Conservation (phyloP, 768 basidiomycete genomes). For the Dioszegia aurantiaca region DNA sequence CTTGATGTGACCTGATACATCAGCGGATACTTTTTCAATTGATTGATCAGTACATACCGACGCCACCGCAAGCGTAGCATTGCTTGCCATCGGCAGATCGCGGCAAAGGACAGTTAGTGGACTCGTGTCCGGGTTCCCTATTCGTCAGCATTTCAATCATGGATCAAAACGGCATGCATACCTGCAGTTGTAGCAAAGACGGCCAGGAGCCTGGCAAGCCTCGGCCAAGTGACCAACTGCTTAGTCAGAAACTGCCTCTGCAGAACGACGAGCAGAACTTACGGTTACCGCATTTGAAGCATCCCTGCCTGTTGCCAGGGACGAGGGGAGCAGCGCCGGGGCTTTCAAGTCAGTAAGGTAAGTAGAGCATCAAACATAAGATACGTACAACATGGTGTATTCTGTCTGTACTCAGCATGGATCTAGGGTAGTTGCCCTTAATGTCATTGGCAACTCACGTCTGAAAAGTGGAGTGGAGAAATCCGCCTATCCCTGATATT, state of each 20-base stretch:
- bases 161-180: not conserved
- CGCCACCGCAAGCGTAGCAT: conserved; percentile 88
- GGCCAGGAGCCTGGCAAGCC: conserved; percentile 80
- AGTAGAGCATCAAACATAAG: not conserved
- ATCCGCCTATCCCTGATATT: not conserved
- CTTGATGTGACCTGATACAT: conserved; percentile 62
- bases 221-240: conserved; percentile 90
- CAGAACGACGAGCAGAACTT: conserved; percentile 21
- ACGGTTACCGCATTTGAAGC: conserved; percentile 70
- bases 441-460: not conserved
- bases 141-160: not conserved
- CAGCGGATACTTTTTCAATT: conserved; percentile 57
- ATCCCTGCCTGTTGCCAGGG: conserved; percentile 46
- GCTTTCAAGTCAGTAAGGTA: conserved; percentile 14
- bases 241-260: not conserved
- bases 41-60: conserved; percentile 60
- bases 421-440: too few relatives aligned
- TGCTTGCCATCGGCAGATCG: conserved; percentile 79
- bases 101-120: conserved; percentile 78
- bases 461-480: not conserved
- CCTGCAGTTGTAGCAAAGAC: conserved; percentile 87
- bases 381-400: conserved; percentile 38
- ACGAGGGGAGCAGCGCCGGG: conserved; percentile 26
- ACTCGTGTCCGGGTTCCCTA: conserved; percentile 89
- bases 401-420: not conserved